Evolutionary conservation across 2,329 filamentous ascomycete species (phyloP).

Genomic region (Samsoniella hepiali): DNA sequence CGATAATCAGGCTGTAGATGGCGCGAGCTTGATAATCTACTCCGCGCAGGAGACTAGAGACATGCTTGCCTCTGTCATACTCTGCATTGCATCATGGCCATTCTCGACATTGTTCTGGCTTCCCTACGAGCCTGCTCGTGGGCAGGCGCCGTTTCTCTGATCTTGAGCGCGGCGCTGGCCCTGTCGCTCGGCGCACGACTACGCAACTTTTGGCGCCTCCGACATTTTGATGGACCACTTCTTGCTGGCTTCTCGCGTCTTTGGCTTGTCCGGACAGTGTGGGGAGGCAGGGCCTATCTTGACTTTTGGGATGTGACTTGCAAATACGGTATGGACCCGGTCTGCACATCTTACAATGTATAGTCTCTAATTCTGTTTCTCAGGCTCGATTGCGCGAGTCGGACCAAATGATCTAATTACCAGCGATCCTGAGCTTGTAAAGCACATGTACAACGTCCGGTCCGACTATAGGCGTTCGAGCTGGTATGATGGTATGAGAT

Average conservation of each 20-base stretch:
- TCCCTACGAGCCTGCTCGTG: background rate
- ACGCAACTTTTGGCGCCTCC: constrained; percentile 35
- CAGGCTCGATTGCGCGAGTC: constrained; percentile 37
- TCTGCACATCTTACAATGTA: background rate
- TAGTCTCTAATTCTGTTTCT: background rate
- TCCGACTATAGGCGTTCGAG: constrained; percentile 33
- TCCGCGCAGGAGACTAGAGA: too few species aligned
- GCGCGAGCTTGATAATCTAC: too few species aligned
- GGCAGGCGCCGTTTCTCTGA: background rate
- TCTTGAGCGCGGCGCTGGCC: background rate
- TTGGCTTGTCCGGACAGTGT: constrained; percentile 35
- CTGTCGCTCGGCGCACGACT: constrained; percentile 21
- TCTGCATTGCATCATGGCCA: too few species aligned
- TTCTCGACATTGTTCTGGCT: too few species aligned
- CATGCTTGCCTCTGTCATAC: too few species aligned
- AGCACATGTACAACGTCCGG: constrained; percentile 33
- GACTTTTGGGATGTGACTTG: constrained; percentile 35
- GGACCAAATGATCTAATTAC: constrained; percentile 41
- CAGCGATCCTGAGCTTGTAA: constrained; percentile 37
- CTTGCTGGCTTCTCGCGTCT: constrained; percentile 38
- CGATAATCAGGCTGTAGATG: too few species aligned
- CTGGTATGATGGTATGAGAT: constrained; percentile 49
- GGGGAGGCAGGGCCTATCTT: constrained; percentile 33
- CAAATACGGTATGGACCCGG: constrained; percentile 33
- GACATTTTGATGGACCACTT: constrained; percentile 39